Evolutionary conservation across 2,329 filamentous ascomycete genomes (phyloP).

Genomic region (Lasiodiplodia hormozganensis): DNA sequence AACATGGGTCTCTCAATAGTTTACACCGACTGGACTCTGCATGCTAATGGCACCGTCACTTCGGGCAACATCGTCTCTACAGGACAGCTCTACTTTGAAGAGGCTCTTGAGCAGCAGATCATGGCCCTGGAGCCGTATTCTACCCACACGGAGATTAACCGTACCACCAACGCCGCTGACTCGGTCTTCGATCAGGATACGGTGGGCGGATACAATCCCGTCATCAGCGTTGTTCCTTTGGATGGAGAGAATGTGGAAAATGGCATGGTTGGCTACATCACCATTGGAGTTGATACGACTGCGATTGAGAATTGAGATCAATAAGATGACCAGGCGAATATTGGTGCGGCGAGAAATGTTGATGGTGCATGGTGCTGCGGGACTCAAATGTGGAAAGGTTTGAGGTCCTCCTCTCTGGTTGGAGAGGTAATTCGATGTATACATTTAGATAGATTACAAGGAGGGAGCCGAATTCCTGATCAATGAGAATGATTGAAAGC

Average conservation of each 20-base stretch:
- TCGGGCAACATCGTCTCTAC: slow-evolving; percentile 39
- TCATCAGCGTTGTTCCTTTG: slow-evolving; percentile 41
- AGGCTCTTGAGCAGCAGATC: slow-evolving; percentile 39
- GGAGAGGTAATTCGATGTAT: too few relatives aligned
- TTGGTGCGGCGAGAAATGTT: too few relatives aligned
- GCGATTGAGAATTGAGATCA: background rate
- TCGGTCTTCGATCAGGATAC: slow-evolving; percentile 32
- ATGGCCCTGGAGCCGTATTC: slow-evolving; percentile 46
- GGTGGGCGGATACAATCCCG: slow-evolving; percentile 30
- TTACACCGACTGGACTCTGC: slow-evolving; percentile 34
- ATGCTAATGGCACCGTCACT: slow-evolving; percentile 42
- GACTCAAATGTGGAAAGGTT: too few relatives aligned
- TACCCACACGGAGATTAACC: slow-evolving; percentile 45
- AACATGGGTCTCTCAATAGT: background rate
- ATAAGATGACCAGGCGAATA: too few relatives aligned
- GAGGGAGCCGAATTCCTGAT: too few relatives aligned
- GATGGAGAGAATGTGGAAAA: slow-evolving; percentile 46
- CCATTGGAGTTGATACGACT: slow-evolving; percentile 40
- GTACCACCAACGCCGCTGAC: slow-evolving; percentile 43
- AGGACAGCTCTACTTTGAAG: slow-evolving; percentile 45
- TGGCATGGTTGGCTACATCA: slow-evolving; percentile 48
- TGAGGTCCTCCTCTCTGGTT: too few relatives aligned
- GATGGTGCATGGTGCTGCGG: too few relatives aligned
- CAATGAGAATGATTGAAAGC: too few relatives aligned
- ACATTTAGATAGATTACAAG: too few relatives aligned